Base-by-base conservation (phyloP, 78 protist species). In the Dictyostelium brefeldianum region DNA sequence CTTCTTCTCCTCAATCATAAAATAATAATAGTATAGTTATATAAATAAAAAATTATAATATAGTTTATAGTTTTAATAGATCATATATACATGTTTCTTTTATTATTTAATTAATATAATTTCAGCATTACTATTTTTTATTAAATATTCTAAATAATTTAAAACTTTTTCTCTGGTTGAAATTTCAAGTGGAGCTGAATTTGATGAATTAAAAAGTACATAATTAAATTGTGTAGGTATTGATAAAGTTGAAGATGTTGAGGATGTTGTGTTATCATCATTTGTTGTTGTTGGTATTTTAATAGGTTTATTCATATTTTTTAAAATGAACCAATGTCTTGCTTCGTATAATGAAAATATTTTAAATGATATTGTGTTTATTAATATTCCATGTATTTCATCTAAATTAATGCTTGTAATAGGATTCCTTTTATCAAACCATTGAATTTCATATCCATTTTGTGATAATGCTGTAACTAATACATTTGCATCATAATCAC, bases 401-500 rank as follows among this genome's bases (percentile, higher is more conserved):
- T 70, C 41, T 47, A 70, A 82, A n/a, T 54, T 22, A 8, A 75
- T 47, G 3, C 43, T n/a, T 12, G 74, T 74, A 3, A 85, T 62
- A 25, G 48, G 20, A 22, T 74, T 65, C 50, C 92, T 71, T 48
- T 85, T 85, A 59, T 85, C 92, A 75, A 85, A 85, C 92, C 92
- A 85, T 74, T 73, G 62, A 47, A 85, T 70, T 5, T 85, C 78
- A 29, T 74, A 85, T 27, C 77, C 83, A 17, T 36, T 56, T 9
- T 62, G 29, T 12, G 53, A 48, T 3, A 85, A 46, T 27, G 83
- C 92, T 29, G 15, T 25, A 15, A 85, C 65, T 5, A 85, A 17
- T 18, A 85, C 92, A 85, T 85, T 85, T n/a, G 92, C 92, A 59
- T 85, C 92, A 85, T 85, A 85, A 25, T 85, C 78, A 47, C 92